Evolutionary conservation across 495 filamentous ascomycete species (phyloP), one percentile per base, ranked within the genome.

Genomic region (Penicillium mononematosum): DNA sequence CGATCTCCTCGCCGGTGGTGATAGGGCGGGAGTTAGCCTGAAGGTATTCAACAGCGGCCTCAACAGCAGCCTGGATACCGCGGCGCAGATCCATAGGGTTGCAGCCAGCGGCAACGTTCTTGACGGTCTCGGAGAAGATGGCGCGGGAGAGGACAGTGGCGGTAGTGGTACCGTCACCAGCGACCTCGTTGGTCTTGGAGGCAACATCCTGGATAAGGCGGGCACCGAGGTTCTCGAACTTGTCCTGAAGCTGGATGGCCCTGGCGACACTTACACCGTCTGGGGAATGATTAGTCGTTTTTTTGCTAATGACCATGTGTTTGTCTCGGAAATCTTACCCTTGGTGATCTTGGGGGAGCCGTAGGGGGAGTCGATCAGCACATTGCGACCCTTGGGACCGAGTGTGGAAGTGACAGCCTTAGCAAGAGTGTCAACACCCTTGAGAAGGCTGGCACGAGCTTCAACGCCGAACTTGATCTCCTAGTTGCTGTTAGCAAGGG

Each of bases 261-360:
- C 85, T 89, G 64, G 92, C 92, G 67, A 96, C 92, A 61, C 89
- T 96, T 36, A 96, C 92, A 87, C 92, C 92, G 75, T 96, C 92
- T 45, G 45, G 7, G 29, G 50, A 34, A 56, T 55, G 10, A 52
- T 50, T 53, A 63, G 54, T 24, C 16, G 54, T 24, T 12, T 43
- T 25, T 46, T 46, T 24, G 20, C 50, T 11, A 50, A 10, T 22
- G 19, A 48, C 31, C 0, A 14, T 2, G 6, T 10, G 20, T 25
- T 10, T 19, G 16, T 17, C 20, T 32, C 9, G 36, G 50, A 9
- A 38, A 31, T 22, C 82, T 57, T 82, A 96, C 93, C 94, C 82
- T 98, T 98, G 68, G 94, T 98, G 75, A 98, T 98, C 83, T 98
- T 98, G 60, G 94, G 94, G 46, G 94, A 95, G 69, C 95, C 95